phyloP scores from a whole-genome alignment of 192 early-diverging fungal genomes.

The Diversispora eburnea region DNA sequence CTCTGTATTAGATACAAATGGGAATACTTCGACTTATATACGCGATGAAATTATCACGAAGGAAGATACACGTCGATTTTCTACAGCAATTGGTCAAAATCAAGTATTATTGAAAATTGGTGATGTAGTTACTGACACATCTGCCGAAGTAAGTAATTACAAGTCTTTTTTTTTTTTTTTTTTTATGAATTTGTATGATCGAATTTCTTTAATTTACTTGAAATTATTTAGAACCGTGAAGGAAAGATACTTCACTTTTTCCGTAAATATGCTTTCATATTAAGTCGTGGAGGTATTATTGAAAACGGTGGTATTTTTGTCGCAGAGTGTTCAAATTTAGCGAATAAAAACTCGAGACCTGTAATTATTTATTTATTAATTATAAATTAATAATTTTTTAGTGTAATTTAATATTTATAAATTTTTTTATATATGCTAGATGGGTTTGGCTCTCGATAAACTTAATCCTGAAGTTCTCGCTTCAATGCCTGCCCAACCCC shows the following conservation, averaged over 20 bases:
- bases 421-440: not conserved
- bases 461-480: constrained; percentile 39
- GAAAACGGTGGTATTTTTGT: constrained; percentile 80
- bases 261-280: constrained; percentile 76
- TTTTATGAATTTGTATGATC: not conserved
- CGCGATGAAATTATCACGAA: constrained; percentile 61
- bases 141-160: constrained; percentile 46
- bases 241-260: constrained; percentile 82
- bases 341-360: constrained; percentile 43
- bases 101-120: constrained; percentile 50
- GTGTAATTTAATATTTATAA: not conserved
- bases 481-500: not conserved
- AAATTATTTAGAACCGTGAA: constrained; percentile 39
- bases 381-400: not conserved
- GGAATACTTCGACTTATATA: constrained; percentile 41
- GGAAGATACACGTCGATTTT: constrained; percentile 55
- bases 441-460: constrained; percentile 4
- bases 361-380: constrained; percentile 26
- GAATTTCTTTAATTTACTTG: not conserved
- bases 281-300: constrained; percentile 61
- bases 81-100: constrained; percentile 1
- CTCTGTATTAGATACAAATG: constrained; percentile 74
- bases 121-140: constrained; percentile 70
- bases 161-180: constrained; percentile 13
- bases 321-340: constrained; percentile 59